These are phyloP conservation scores for Euphorbia peplus DNA, from an alignment of 345 rosid genomes.

Conservation along the genomic window DNA sequence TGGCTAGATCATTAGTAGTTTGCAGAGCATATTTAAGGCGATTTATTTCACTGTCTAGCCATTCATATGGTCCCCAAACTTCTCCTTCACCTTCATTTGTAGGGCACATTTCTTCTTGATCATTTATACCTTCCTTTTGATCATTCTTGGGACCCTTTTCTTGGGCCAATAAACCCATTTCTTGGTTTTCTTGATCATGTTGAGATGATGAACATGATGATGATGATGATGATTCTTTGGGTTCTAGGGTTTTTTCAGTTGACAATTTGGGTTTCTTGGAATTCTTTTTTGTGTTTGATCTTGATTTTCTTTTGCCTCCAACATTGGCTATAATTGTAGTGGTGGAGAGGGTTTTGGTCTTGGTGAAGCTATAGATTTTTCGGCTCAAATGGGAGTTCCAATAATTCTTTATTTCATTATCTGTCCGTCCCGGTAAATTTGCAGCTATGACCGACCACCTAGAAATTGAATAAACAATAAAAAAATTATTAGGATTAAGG, in stretches of 20 bases:
- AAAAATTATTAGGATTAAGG: too few relatives aligned
- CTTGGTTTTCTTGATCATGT: neutral
- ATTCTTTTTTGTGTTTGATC: constrained; percentile 39
- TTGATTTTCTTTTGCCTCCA: constrained; percentile 17
- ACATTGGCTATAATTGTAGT: constrained; percentile 8
- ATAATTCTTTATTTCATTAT: constrained; percentile 85
- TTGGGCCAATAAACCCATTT: neutral
- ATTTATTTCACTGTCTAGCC: constrained; percentile 69
- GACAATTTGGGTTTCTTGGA: constrained; percentile 18
- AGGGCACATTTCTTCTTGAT: neutral
- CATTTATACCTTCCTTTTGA: neutral
- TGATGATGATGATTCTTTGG: neutral
- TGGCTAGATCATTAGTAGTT: neutral
- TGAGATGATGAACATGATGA: neutral
- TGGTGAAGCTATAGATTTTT: constrained; percentile 44
- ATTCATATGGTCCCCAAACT: constrained; percentile 54
- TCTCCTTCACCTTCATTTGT: constrained; percentile 18
- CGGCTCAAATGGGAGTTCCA: constrained; percentile 87
- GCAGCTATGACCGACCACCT: constrained; percentile 89
- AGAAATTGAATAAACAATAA: neutral
- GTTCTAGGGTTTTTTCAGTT: neutral
- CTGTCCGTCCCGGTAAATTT: constrained; percentile 78
- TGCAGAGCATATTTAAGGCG: constrained; percentile 35
- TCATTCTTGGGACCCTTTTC: neutral
- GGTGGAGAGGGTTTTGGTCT: neutral